Percentiles rank a stretch among this genome's conserved stretches.
These are phyloP conservation scores for Boletus semigastroideus DNA, from an alignment of 1,284 basidiomycete species.

Conservation along the genomic window DNA sequence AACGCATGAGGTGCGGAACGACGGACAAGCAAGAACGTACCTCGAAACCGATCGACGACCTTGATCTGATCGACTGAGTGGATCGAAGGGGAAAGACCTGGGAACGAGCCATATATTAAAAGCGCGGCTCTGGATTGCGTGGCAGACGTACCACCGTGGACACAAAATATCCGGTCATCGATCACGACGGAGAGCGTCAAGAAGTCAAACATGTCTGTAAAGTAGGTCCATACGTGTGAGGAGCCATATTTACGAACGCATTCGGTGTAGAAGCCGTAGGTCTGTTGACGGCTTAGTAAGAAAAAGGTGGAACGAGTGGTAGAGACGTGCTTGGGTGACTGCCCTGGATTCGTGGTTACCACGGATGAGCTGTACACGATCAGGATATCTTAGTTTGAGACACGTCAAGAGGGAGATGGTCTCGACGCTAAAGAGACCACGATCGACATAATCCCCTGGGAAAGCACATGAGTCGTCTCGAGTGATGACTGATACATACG, in stretches of 20 bases:
- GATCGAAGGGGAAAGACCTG: conserved; percentile 94
- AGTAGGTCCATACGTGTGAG: conserved; percentile 97
- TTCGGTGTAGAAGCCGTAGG: conserved; percentile 99
- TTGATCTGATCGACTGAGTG: conserved; percentile 99
- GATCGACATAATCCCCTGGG: conserved; percentile 95
- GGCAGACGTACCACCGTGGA: conserved; percentile 78
- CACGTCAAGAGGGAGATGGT: conserved; percentile 97
- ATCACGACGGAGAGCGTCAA: conserved; percentile 97
- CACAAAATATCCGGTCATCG: conserved; percentile 99
- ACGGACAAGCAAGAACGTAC: conserved; percentile 34
- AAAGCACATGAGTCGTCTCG: conserved; percentile 3
- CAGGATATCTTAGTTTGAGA: conserved; percentile 95
- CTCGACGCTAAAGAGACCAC: conserved; percentile 96
- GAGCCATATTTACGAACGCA: conserved; percentile 97
- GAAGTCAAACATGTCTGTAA: conserved; percentile 99
- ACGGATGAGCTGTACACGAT: conserved; percentile 94
- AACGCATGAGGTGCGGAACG: conserved; percentile 23
- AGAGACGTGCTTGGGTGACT: conserved; percentile 83
- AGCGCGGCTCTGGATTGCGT: not conserved
- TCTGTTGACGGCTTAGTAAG: conserved; percentile 52
- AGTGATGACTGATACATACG: not conserved
- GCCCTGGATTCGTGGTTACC: conserved; percentile 99
- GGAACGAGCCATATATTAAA: conserved; percentile 5
- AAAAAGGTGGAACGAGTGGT: conserved; percentile 12
- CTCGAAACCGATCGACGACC: conserved; percentile 97